Conservation (phyloP, 306 rosid species). For the Lotus japonicus region DNA sequence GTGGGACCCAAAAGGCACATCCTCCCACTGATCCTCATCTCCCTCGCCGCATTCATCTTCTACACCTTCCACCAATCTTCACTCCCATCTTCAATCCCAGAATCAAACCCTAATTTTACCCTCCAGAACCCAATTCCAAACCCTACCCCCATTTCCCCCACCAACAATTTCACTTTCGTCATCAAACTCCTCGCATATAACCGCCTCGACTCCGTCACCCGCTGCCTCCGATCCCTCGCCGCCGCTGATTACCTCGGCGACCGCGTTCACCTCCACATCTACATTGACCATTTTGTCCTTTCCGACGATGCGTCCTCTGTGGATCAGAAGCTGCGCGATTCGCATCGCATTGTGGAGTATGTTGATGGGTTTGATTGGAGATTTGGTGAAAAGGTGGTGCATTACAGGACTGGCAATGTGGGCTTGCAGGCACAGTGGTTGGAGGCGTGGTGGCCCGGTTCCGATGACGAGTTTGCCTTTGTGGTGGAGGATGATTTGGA, state of each 20-base stretch:
- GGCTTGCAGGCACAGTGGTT: slow-evolving; percentile 98
- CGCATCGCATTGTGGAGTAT: slow-evolving; percentile 57
- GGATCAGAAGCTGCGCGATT: slow-evolving; percentile 40
- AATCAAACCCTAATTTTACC: slow-evolving; percentile 35
- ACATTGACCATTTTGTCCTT: slow-evolving; percentile 55
- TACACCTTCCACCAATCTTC: slow-evolving; percentile 44
- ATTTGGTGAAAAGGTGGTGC: slow-evolving; percentile 74
- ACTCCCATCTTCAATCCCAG: slow-evolving; percentile 38
- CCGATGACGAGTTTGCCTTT: slow-evolving; percentile 72
- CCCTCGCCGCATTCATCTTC: slow-evolving; percentile 42
- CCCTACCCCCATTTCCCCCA: slow-evolving; percentile 6
- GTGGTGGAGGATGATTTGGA: slow-evolving; percentile 92
- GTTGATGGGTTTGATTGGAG: slow-evolving; percentile 67
- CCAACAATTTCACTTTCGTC: slow-evolving; percentile 51
- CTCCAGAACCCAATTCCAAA: slow-evolving; percentile 14
- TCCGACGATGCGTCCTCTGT: slow-evolving; percentile 22
- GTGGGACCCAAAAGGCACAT: slow-evolving; percentile 56
- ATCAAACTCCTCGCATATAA: slow-evolving; percentile 75
- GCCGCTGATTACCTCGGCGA: slow-evolving; percentile 79
- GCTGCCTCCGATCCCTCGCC: slow-evolving; percentile 83
- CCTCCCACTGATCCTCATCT: slow-evolving; percentile 46
- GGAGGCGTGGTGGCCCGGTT: slow-evolving; percentile 97
- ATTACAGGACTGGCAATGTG: slow-evolving; percentile 65
- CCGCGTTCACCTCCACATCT: slow-evolving; percentile 62
- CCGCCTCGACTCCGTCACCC: slow-evolving; percentile 67